Conservation (phyloP, 2,329 filamentous ascomycete genomes). For the Zymoseptoria pseudotritici region DNA sequence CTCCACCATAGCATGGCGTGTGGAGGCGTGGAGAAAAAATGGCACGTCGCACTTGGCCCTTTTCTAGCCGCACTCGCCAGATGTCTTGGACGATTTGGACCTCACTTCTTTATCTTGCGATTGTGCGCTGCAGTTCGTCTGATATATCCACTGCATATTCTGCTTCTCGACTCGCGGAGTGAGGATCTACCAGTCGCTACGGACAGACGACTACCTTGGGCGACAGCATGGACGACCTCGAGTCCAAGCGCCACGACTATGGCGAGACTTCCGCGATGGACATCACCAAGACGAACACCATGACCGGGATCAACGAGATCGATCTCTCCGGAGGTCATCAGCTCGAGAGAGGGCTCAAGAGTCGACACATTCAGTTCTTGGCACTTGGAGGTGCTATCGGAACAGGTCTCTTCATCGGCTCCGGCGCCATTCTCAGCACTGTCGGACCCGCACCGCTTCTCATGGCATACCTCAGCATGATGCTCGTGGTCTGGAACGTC, state of each 20-base stretch:
- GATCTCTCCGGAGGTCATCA: slow-evolving; percentile 8
- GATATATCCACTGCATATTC: not conserved
- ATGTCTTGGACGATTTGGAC: not conserved
- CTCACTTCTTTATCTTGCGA: not conserved
- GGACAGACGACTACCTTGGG: not conserved
- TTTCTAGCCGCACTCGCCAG: not conserved
- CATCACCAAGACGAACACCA: slow-evolving; percentile 5
- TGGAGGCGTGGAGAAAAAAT: not conserved
- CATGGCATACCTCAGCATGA: slow-evolving; percentile 33
- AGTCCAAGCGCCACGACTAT: not conserved
- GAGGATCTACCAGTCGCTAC: not conserved
- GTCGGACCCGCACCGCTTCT: slow-evolving; percentile 30
- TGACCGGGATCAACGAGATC: slow-evolving; percentile 7
- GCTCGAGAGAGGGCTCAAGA: slow-evolving; percentile 48
- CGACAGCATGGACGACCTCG: not conserved
- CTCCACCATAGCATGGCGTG: not conserved
- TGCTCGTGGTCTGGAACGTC: slow-evolving; percentile 33
- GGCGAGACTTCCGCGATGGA: not conserved
- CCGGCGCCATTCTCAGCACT: slow-evolving; percentile 19
- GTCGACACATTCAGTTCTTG: slow-evolving; percentile 54
- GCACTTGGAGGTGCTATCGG: slow-evolving; percentile 40
- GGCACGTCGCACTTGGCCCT: not conserved
- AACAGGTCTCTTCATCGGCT: slow-evolving; percentile 27
- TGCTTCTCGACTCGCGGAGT: not conserved
- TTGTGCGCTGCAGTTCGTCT: not conserved